Evolutionary conservation across 257 asterid genomes (phyloP).

Genomic region (Solanum microdontum): DNA sequence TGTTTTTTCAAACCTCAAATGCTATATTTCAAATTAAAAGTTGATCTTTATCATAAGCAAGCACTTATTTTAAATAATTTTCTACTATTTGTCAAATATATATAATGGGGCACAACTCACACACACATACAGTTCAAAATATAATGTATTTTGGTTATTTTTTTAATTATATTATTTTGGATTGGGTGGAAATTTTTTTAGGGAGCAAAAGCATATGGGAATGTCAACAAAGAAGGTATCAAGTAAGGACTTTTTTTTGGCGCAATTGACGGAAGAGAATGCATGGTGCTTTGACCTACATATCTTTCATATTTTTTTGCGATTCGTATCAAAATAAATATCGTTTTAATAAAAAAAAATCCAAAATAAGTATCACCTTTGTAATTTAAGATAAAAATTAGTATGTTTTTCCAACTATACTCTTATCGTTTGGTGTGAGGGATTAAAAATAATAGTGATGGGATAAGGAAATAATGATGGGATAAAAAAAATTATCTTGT

Average conservation of each 20-base stretch:
- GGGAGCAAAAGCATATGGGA: background rate
- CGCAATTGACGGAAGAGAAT: slow-evolving; percentile 33
- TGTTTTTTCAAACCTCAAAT: background rate
- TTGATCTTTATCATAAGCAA: background rate
- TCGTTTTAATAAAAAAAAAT: background rate
- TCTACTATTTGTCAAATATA: background rate
- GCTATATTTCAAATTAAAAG: background rate
- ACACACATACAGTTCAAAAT: background rate
- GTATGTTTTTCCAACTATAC: background rate
- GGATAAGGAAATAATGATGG: too few relatives aligned
- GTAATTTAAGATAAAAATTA: background rate
- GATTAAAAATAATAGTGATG: too few relatives aligned
- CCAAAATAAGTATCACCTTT: background rate
- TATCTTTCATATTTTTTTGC: background rate
- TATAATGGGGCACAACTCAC: background rate
- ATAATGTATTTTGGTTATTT: background rate
- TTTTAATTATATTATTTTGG: background rate
- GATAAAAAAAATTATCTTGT: too few relatives aligned
- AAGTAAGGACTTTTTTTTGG: background rate
- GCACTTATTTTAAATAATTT: background rate
- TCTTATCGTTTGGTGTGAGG: background rate
- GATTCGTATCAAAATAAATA: background rate
- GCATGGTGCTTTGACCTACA: background rate
- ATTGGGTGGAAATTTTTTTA: background rate
- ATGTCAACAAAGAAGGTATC: slow-evolving; percentile 2